phyloP scores from a whole-genome alignment of 345 rosid species.

The Laguncularia racemosa region DNA sequence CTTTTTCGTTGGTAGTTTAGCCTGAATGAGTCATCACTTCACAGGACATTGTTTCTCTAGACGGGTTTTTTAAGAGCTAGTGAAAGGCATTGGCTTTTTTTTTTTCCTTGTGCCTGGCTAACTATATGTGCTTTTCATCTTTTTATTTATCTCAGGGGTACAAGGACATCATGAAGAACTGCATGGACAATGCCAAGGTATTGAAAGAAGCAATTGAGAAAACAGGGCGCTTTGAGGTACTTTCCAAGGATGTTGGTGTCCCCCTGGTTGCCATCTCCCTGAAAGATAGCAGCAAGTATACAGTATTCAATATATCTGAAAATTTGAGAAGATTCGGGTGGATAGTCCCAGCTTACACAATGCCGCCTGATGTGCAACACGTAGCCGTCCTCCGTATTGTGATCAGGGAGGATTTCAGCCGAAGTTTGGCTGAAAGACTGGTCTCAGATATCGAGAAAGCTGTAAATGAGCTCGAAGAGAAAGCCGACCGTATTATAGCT shows the following conservation, averaged over 20 bases:
- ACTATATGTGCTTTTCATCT: not conserved
- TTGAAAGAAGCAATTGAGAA: slow-evolving; percentile 31
- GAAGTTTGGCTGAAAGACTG: slow-evolving; percentile 60
- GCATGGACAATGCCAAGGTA: slow-evolving; percentile 24
- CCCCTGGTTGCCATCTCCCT: slow-evolving; percentile 46
- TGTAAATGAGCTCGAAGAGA: slow-evolving; percentile 44
- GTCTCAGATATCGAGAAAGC: slow-evolving; percentile 49
- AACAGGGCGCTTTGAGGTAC: slow-evolving; percentile 31
- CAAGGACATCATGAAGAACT: slow-evolving; percentile 37
- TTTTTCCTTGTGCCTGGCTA: not conserved
- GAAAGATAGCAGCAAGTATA: slow-evolving; percentile 22
- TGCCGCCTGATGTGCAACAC: slow-evolving; percentile 84
- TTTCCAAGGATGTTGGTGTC: slow-evolving; percentile 37
- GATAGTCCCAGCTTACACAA: slow-evolving; percentile 85
- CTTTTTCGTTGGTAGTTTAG: no score
- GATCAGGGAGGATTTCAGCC: slow-evolving; percentile 71
- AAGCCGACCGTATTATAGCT: slow-evolving; percentile 15
- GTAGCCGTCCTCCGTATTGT: slow-evolving; percentile 78
- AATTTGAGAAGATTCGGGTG: slow-evolving; percentile 54
- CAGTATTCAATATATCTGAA: slow-evolving; percentile 38
- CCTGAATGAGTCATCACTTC: no score
- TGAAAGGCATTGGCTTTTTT: not conserved
- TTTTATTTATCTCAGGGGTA: slow-evolving; percentile 24
- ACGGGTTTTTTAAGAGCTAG: no score
- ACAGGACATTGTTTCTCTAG: no score